A percentile compares a stretch with the other conserved stretches of the same genome.
Evolutionary conservation across 2,329 filamentous ascomycete species (phyloP).

Genomic region (Ascochyta clinopodiicola): DNA sequence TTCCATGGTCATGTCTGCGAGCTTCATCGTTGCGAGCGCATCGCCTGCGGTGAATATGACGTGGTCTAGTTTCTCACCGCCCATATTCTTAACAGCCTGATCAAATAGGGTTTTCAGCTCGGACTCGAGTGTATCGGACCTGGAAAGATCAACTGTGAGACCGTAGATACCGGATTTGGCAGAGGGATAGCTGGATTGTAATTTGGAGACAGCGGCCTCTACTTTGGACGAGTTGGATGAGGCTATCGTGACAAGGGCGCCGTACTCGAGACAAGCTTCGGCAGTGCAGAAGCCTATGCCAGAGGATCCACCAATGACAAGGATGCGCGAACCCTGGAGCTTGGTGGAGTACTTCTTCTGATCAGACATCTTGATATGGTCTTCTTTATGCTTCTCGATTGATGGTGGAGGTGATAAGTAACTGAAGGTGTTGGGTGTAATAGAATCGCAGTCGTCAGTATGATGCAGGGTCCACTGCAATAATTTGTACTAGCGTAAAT

Average conservation of each 20-base stretch:
- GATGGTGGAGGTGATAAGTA: not conserved
- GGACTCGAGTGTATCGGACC: slow-evolving; percentile 54
- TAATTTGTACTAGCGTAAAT: not conserved
- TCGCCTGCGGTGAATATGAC: slow-evolving; percentile 65
- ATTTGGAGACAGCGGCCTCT: slow-evolving; percentile 52
- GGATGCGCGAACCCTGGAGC: slow-evolving; percentile 55
- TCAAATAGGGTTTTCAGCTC: slow-evolving; percentile 58
- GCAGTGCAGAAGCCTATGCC: slow-evolving; percentile 70
- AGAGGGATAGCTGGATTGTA: slow-evolving; percentile 55
- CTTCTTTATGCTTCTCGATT: not conserved
- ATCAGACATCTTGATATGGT: slow-evolving; percentile 39
- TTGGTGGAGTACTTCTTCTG: slow-evolving; percentile 57
- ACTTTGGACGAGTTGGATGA: slow-evolving; percentile 63
- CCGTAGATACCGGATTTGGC: slow-evolving; percentile 50
- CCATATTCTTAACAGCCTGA: slow-evolving; percentile 37
- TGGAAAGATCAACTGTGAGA: slow-evolving; percentile 57
- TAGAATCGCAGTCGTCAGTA: slow-evolving; percentile 4
- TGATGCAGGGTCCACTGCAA: not conserved
- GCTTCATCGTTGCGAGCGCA: slow-evolving; percentile 47
- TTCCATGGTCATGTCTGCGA: slow-evolving; percentile 53
- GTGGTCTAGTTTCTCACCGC: slow-evolving; percentile 57
- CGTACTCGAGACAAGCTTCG: slow-evolving; percentile 62
- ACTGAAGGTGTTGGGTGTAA: not conserved
- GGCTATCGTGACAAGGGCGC: slow-evolving; percentile 65
- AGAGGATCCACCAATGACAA: slow-evolving; percentile 68